phyloP scores from a whole-genome alignment of 306 rosid genomes.

The Cicer arietinum region DNA sequence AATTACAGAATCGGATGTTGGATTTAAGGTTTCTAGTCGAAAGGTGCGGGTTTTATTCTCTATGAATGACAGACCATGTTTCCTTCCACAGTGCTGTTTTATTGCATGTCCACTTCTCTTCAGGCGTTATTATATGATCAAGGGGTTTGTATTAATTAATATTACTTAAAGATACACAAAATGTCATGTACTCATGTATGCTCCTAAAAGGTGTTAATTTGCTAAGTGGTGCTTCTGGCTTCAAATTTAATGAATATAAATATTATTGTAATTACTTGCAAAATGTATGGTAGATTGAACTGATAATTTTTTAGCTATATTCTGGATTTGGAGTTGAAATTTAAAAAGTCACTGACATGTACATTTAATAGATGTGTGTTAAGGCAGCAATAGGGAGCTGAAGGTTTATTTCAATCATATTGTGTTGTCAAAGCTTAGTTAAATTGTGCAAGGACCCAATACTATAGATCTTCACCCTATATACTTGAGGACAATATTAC shows the following conservation, averaged over 20 bases:
- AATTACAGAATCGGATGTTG: conserved; percentile 88
- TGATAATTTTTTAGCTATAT: not conserved
- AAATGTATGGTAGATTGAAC: conserved; percentile 7
- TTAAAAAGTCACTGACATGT: conserved; percentile 24
- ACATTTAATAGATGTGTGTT: conserved; percentile 23
- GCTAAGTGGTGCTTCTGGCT: conserved; percentile 24
- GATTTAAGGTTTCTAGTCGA: conserved; percentile 95
- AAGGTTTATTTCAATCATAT: conserved; percentile 26
- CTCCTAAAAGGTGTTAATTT: conserved; percentile 19
- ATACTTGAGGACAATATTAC: not conserved
- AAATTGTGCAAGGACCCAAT: conserved; percentile 4
- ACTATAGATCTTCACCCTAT: conserved; percentile 19
- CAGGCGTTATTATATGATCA: conserved; percentile 37
- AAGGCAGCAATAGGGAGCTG: conserved; percentile 20
- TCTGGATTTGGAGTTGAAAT: conserved; percentile 26
- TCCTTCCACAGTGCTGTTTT: conserved; percentile 11
- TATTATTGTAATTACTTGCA: not conserved
- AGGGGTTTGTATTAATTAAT: conserved; percentile 32
- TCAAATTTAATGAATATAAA: conserved; percentile 13
- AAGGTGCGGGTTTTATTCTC: conserved; percentile 64
- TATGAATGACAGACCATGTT: conserved; percentile 32
- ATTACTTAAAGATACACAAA: conserved; percentile 15
- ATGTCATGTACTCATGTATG: not conserved
- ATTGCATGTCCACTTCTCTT: conserved; percentile 25
- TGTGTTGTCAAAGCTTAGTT: conserved; percentile 32